These are phyloP conservation scores for Apiotrichum gracile DNA, from an alignment of 1,284 basidiomycete genomes.

Conservation along the genomic window DNA sequence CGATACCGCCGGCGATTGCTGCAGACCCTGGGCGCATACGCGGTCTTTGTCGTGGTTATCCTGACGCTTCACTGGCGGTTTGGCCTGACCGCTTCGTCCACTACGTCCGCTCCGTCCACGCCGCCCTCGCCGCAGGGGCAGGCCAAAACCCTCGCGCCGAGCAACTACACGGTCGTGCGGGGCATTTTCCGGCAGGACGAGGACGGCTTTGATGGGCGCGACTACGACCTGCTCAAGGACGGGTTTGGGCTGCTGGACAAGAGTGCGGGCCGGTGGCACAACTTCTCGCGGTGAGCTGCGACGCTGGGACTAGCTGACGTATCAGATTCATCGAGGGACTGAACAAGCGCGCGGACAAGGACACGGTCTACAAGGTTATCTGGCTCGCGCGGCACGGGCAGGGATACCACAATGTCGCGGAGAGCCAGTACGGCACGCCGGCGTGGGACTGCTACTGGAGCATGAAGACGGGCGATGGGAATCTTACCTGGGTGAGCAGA, in stretches of 20 bases:
- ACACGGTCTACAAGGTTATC: slow-evolving; percentile 41
- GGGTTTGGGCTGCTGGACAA: slow-evolving; percentile 39
- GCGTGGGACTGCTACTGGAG: slow-evolving; percentile 40
- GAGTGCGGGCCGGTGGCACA: slow-evolving; percentile 19
- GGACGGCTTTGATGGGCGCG: slow-evolving; percentile 16
- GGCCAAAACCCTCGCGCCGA: slow-evolving; percentile 20
- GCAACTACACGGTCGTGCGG: slow-evolving; percentile 23
- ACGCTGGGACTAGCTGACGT: neutral
- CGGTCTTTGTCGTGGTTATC: no score
- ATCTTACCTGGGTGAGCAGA: slow-evolving; percentile 24
- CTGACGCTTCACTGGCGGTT: no score
- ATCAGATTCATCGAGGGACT: slow-evolving; percentile 22
- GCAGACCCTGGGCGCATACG: no score
- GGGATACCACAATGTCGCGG: slow-evolving; percentile 37
- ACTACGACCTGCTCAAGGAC: slow-evolving; percentile 28
- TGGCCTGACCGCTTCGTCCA: no score
- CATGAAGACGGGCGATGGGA: slow-evolving; percentile 25
- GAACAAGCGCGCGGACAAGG: slow-evolving; percentile 23
- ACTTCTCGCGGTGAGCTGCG: slow-evolving; percentile 13
- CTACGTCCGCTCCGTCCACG: no score
- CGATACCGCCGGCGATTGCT: no score
- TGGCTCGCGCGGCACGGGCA: slow-evolving; percentile 46
- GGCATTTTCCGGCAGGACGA: slow-evolving; percentile 20
- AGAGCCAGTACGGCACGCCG: slow-evolving; percentile 35
- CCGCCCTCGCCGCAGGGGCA: no score